Conservation (phyloP, 2,329 filamentous ascomycete genomes). For the Verticillium albo-atrum region DNA sequence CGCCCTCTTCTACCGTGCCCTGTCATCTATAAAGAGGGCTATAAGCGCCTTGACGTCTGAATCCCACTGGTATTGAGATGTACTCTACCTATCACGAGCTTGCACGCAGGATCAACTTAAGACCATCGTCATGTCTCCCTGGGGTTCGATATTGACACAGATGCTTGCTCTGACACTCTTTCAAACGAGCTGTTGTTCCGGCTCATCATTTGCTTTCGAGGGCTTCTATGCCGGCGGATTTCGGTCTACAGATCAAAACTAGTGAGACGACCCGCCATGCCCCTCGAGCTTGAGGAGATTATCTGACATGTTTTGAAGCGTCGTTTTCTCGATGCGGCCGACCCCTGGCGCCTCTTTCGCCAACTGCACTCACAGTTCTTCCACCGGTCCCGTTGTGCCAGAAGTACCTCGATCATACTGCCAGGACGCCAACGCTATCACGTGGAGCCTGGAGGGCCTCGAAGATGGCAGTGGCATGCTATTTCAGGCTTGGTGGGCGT, state of each 20-base stretch:
- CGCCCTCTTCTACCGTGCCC: no score
- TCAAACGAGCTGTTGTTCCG: neutral
- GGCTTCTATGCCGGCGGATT: conserved; percentile 5
- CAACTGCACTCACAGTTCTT: conserved; percentile 5
- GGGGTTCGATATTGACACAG: no score
- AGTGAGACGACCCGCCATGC: neutral
- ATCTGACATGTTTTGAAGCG: neutral
- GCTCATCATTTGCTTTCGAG: conserved; percentile 2
- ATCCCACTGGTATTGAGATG: no score
- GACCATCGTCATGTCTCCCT: no score
- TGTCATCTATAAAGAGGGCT: no score
- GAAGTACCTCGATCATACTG: conserved; percentile 3
- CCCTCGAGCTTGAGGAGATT: no score
- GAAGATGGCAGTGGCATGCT: conserved; percentile 4
- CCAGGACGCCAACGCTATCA: conserved; percentile 2
- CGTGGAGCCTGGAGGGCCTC: conserved; percentile 7
- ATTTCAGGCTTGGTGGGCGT: conserved; percentile 9
- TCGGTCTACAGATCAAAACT: conserved; percentile 2
- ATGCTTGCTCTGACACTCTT: neutral
- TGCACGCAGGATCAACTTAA: no score
- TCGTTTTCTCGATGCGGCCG: conserved; percentile 1
- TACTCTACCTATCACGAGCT: no score
- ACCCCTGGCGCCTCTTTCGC: conserved; percentile 6
- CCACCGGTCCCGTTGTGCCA: conserved; percentile 5
- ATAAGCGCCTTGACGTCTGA: no score